These are phyloP conservation scores for Scenedesmus sp. DNA, from an alignment of 163 green algal genomes.

Conservation along the genomic window DNA sequence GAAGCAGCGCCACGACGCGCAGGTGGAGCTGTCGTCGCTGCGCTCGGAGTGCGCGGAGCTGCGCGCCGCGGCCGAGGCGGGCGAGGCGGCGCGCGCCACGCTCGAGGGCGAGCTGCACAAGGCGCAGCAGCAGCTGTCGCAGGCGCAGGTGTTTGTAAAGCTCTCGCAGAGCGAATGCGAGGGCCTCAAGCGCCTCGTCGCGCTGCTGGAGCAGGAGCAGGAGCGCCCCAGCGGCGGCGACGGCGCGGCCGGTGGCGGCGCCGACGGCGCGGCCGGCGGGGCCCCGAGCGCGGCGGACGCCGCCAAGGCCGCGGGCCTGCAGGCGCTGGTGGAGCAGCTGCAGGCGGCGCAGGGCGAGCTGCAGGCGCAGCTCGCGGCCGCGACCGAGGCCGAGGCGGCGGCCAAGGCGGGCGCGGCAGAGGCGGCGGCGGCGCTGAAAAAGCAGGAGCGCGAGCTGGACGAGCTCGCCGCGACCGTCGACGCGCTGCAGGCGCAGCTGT, in stretches of 20 bases:
- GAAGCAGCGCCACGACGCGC: slow-evolving; percentile 9
- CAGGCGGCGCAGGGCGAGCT: slow-evolving; percentile 30
- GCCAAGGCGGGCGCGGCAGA: slow-evolving; percentile 30
- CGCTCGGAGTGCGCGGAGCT: background rate
- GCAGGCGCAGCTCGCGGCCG: slow-evolving; percentile 8
- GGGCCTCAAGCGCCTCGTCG: slow-evolving; percentile 13
- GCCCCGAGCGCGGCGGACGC: background rate
- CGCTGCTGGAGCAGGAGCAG: slow-evolving; percentile 8
- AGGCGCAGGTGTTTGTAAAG: slow-evolving; percentile 15
- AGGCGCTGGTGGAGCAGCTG: slow-evolving; percentile 36
- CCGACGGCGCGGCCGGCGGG: too few species aligned
- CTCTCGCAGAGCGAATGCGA: slow-evolving; percentile 1
- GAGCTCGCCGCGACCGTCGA: background rate
- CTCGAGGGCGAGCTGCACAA: background rate
- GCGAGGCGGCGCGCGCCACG: too few species aligned
- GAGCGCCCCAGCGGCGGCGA: slow-evolving; percentile 12
- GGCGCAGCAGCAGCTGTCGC: slow-evolving; percentile 10
- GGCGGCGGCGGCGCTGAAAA: slow-evolving; percentile 42
- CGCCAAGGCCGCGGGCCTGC: slow-evolving; percentile 31
- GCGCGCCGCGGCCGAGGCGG: too few species aligned
- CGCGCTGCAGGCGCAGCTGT: slow-evolving; percentile 54
- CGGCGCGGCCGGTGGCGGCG: too few species aligned
- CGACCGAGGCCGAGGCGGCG: slow-evolving; percentile 19
- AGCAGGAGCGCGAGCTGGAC: slow-evolving; percentile 40
- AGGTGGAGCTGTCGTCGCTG: background rate